Evolutionary conservation across 495 filamentous ascomycete species (phyloP).

Genomic region (Clohesyomyces aquaticus): DNA sequence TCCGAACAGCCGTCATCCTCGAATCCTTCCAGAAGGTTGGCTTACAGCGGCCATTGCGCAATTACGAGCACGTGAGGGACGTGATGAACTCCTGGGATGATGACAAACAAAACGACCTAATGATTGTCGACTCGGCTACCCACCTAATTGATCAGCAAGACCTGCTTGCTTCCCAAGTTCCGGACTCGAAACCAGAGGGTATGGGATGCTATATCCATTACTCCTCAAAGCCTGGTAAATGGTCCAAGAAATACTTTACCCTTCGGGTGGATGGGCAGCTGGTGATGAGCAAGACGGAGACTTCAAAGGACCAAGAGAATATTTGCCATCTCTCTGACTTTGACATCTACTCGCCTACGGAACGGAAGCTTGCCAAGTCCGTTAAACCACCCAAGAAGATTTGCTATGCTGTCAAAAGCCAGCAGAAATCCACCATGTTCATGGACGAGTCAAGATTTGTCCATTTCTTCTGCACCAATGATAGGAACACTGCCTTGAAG

Average conservation of each 20-base stretch:
- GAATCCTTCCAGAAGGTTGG: constrained; percentile 76
- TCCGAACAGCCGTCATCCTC: constrained; percentile 64
- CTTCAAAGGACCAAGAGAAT: constrained; percentile 63
- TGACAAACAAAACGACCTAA: constrained; percentile 71
- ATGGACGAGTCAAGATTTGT: constrained; percentile 80
- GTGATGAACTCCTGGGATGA: constrained; percentile 90
- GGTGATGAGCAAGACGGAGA: constrained; percentile 68
- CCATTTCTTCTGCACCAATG: constrained; percentile 86
- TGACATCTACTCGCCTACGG: constrained; percentile 80
- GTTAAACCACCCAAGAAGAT: constrained; percentile 62
- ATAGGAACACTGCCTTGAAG: constrained; percentile 62
- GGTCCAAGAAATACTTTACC: constrained; percentile 84
- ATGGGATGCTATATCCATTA: constrained; percentile 74
- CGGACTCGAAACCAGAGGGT: constrained; percentile 62
- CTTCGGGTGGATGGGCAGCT: constrained; percentile 77
- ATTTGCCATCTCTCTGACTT: constrained; percentile 92
- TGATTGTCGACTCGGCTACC: constrained; percentile 59
- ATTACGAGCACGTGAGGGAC: constrained; percentile 85
- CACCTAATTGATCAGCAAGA: constrained; percentile 51
- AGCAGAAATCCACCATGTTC: constrained; percentile 88
- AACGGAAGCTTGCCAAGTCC: constrained; percentile 52
- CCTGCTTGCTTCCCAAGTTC: constrained; percentile 58
- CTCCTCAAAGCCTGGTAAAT: constrained; percentile 76
- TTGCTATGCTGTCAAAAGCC: constrained; percentile 90
- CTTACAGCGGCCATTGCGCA: constrained; percentile 81